phyloP scores from a whole-genome alignment of 2,329 filamentous ascomycete genomes.

The Alternaria conjuncta region DNA sequence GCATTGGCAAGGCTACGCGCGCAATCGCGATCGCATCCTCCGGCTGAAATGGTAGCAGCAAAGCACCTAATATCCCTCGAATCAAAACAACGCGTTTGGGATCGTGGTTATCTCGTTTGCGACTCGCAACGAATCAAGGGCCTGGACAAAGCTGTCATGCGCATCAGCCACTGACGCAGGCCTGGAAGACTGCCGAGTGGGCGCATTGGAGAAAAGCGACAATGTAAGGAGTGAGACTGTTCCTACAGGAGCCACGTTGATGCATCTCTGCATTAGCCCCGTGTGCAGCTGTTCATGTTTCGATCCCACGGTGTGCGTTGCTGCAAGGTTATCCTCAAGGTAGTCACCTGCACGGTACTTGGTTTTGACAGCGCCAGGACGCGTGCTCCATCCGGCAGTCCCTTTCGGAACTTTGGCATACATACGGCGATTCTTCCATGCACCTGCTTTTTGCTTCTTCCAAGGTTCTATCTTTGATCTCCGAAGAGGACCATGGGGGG shows the following conservation, averaged over 20 bases:
- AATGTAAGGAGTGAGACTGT: not conserved
- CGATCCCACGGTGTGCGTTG: not conserved
- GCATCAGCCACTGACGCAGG: slow-evolving; percentile 24
- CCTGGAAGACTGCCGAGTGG: slow-evolving; percentile 44
- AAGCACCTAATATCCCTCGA: slow-evolving; percentile 7
- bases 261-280: slow-evolving; percentile 11
- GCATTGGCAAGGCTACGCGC: slow-evolving; percentile 2
- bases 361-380: not conserved
- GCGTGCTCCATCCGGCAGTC: not conserved
- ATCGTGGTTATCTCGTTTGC: slow-evolving; percentile 1
- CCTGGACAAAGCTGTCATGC: slow-evolving; percentile 1
- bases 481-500: not conserved
- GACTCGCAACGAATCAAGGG: slow-evolving; percentile 5
- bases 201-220: slow-evolving; percentile 4
- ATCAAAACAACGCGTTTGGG: slow-evolving; percentile 2
- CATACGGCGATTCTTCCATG: not conserved
- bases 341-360: slow-evolving; percentile 3
- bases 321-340: slow-evolving; percentile 1
- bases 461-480: not conserved
- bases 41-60: not conserved
- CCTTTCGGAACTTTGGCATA: not conserved
- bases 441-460: not conserved
- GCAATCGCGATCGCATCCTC: slow-evolving; percentile 1
- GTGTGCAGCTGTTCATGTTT: not conserved
- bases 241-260: slow-evolving; percentile 34